Base-by-base conservation (phyloP, 139 green algal genomes). In the Tetraselmis striata region DNA sequence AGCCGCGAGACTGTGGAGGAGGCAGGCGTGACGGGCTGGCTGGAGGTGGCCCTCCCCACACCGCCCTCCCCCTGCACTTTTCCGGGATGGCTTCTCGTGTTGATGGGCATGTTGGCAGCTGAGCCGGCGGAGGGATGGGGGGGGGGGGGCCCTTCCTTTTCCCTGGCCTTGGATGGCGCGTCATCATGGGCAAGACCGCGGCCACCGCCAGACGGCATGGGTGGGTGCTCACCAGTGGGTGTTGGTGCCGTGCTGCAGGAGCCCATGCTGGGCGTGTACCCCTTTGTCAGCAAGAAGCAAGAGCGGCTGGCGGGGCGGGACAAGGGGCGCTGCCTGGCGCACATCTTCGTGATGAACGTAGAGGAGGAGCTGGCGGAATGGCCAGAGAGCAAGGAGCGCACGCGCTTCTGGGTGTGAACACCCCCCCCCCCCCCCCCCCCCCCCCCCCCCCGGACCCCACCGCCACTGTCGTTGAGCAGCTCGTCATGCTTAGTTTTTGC, bases 1-100 rank as follows among this genome's bases (percentile, higher is more conserved):
- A 80, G 82, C 45, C 83, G 95, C 2, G 95, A 98, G 83, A 97
- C 95, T 0, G 85, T 98, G 59, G 95, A 98, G 83, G 95, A 98
- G 84, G 95, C 95, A 31, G 95, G 95, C 5, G 93, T 98, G 32
- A 81, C 90, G 1, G 95, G 95, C 0, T 59, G 79, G 5, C 82
- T 98, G 18, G 92, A 98, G 90, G 91, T 94, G 78, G 11, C n/a
- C n/a, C n/a, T n/a, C n/a, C n/a, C n/a, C n/a, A n/a, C n/a, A n/a
- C n/a, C 23, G 1, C 0, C 5, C 27, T 28, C 1, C 32, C 1
- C 18, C 1, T 29, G 11, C 75, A 80, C 5, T 79, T 79, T 1
- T 31, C 58, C 30, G 76, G 2, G 28, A 79, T 2, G 81, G 28
- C 45, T 5, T 84, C 1, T 2, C 76, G 58, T 30, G 32, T 81